Evolutionary conservation across 2,329 filamentous ascomycete species (phyloP), one percentile per base, ranked within the genome.

Genomic region (Monilinia fructigena): DNA sequence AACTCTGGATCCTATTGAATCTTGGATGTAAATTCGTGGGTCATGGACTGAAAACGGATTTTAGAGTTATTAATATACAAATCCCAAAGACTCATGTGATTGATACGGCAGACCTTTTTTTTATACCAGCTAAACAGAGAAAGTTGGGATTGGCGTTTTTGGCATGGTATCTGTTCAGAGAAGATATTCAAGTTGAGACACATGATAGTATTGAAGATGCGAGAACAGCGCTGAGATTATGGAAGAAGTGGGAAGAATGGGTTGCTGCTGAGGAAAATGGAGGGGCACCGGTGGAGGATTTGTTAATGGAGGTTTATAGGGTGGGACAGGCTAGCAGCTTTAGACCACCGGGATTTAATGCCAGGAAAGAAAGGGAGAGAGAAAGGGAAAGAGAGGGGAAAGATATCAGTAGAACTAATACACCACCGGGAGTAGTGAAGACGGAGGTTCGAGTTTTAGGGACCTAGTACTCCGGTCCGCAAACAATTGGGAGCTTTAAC

Each of bases 131-230:
- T 20, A 89, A 92, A 42, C 85, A 92, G 63, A 88, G 96, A n/a
- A 95, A 93, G 75, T 85, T 99, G 2, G 95, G 90, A 10, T 83
- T 99, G 26, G 91, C 94, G 38, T 98, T 97, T 76, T 80, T 99
- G 23, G 93, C 95, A 0, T 97, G 93, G 90, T 88, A 89, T 63
- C 84, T 99, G 11, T 86, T 99, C 53, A 93, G 93, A 73, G 92
- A 98, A 78, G 92, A 94, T 74, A 97, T 99, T 68, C 96, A 99
- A 78, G 85, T 92, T 74, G 90, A 92, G 71, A 92, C 89, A 8
- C 96, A 99, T 78, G 95, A 99, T 78, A 94, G 90, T 14, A 96
- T 99, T 72, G 95, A 98, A 78, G 95, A 99, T 77, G 93, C 95
- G 0, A 85, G 90, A 35, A 97, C 94, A 52, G 95, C 96, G 0